Conservation (phyloP, 257 asterid species). For the Solanum medicagineum region DNA sequence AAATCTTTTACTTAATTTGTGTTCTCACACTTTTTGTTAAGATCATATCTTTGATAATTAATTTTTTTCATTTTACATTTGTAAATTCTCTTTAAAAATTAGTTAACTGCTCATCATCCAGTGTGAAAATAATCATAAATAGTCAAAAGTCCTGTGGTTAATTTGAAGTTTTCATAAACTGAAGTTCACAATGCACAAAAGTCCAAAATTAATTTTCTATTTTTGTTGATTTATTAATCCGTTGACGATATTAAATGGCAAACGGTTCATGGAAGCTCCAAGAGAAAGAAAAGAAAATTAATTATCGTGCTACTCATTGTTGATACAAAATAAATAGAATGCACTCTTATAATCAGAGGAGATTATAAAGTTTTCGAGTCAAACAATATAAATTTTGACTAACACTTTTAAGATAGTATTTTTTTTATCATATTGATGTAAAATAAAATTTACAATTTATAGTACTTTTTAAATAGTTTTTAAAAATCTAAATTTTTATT, state of each 20-base stretch:
- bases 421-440: too few species aligned
- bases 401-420: too few species aligned
- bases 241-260: neutral
- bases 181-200: neutral
- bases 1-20: too few species aligned
- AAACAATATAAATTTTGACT: too few species aligned
- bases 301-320: neutral
- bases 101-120: neutral
- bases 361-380: neutral
- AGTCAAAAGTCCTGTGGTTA: neutral
- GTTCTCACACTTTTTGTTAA: too few species aligned
- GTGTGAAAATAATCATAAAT: neutral
- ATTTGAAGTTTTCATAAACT: neutral
- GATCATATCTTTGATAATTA: too few species aligned
- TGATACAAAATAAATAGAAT: neutral
- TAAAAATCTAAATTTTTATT: too few species aligned
- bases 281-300: neutral
- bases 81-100: too few species aligned
- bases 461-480: too few species aligned
- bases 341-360: neutral
- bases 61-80: too few species aligned
- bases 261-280: neutral
- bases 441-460: too few species aligned
- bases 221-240: neutral
- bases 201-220: neutral